phyloP scores from a whole-genome alignment of 169 alveolate genomes.

The Plasmodium ovale region DNA sequence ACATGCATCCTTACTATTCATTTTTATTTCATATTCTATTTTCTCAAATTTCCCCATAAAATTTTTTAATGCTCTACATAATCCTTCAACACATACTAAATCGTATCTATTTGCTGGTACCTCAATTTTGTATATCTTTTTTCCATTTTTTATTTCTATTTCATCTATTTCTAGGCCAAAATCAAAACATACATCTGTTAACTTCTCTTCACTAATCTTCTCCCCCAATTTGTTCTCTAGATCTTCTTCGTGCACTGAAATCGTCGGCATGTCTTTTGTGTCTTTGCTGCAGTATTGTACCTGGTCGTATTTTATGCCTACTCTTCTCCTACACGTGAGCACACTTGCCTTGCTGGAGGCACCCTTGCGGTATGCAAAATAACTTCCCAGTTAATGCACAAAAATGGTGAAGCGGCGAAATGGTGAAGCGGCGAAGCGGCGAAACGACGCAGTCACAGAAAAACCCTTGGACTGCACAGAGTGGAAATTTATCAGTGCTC shows the following conservation, averaged over 20 bases:
- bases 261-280: slow-evolving; percentile 86
- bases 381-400: too few relatives aligned
- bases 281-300: neutral
- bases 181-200: slow-evolving; percentile 95
- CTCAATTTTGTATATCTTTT: slow-evolving; percentile 83
- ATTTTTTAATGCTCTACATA: slow-evolving; percentile 84
- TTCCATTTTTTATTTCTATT: slow-evolving; percentile 87
- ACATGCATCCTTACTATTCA: slow-evolving; percentile 81
- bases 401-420: too few relatives aligned
- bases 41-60: slow-evolving; percentile 75
- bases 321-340: too few relatives aligned
- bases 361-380: too few relatives aligned
- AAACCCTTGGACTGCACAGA: too few relatives aligned
- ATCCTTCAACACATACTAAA: slow-evolving; percentile 86
- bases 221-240: slow-evolving; percentile 80
- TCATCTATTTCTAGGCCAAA: slow-evolving; percentile 98
- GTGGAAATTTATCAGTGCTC: too few relatives aligned
- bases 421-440: too few relatives aligned
- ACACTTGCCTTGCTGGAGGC: too few relatives aligned
- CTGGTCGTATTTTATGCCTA: too few relatives aligned
- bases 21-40: slow-evolving; percentile 51
- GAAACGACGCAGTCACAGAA: too few relatives aligned
- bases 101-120: slow-evolving; percentile 84
- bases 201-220: slow-evolving; percentile 90
- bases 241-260: slow-evolving; percentile 85